These are phyloP conservation scores for Blastobotrys illinoisensis DNA, from an alignment of 1,139 yeast species.

Conservation along the genomic window DNA sequence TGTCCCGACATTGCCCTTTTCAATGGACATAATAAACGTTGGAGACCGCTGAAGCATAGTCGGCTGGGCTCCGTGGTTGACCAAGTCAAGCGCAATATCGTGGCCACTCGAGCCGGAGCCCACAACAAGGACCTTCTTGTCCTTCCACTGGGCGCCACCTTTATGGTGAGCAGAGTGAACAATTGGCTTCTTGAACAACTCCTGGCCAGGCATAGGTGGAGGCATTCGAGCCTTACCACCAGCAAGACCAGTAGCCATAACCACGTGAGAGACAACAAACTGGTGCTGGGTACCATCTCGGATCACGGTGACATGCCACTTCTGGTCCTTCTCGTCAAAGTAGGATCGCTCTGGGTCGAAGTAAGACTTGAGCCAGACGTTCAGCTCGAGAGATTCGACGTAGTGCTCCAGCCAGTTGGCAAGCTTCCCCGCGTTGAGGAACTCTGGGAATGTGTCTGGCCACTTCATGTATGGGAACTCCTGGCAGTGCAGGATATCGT, in stretches of 20 bases:
- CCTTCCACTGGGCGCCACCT: slow-evolving; percentile 28
- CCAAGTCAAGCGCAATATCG: slow-evolving; percentile 43
- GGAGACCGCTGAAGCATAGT: slow-evolving; percentile 43
- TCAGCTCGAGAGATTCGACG: slow-evolving; percentile 38
- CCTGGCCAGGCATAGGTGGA: slow-evolving; percentile 33
- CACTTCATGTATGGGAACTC: slow-evolving; percentile 38
- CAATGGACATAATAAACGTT: slow-evolving; percentile 39
- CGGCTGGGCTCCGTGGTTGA: slow-evolving; percentile 38
- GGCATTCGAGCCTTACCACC: slow-evolving; percentile 43
- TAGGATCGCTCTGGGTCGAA: slow-evolving; percentile 27
- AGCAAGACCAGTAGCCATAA: slow-evolving; percentile 41
- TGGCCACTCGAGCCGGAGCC: slow-evolving; percentile 45
- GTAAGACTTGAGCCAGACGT: slow-evolving; percentile 35
- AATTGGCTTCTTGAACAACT: slow-evolving; percentile 36
- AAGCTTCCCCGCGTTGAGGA: slow-evolving; percentile 41
- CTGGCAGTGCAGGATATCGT: slow-evolving; percentile 42
- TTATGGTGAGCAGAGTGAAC: slow-evolving; percentile 36
- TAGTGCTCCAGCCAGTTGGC: slow-evolving; percentile 41
- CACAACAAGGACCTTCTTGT: slow-evolving; percentile 40
- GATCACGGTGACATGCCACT: slow-evolving; percentile 35
- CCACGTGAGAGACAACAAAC: slow-evolving; percentile 30
- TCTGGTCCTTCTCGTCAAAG: slow-evolving; percentile 30
- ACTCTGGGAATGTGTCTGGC: slow-evolving; percentile 41
- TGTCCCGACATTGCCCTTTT: slow-evolving; percentile 31
- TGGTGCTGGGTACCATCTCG: slow-evolving; percentile 12